Conservation (phyloP, 495 filamentous ascomycete genomes). For the Cercophora samala region DNA sequence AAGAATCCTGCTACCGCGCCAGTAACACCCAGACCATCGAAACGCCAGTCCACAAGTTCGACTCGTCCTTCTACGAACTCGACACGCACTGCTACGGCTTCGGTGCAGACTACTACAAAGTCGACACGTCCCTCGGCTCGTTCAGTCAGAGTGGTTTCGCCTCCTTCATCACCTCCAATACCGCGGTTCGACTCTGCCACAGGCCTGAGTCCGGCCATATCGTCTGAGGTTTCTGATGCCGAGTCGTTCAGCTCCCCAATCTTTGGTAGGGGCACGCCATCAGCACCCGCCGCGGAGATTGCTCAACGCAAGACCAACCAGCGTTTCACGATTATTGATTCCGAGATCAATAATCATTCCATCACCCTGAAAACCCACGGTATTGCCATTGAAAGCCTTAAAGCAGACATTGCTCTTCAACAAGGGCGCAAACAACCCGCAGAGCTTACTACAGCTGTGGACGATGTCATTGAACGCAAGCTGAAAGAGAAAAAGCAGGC, state of each 20-base stretch:
- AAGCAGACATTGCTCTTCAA: background rate
- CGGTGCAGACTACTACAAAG: background rate
- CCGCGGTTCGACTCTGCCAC: background rate
- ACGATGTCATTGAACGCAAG: no score
- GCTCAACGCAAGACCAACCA: background rate
- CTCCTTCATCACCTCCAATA: background rate
- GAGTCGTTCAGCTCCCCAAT: background rate
- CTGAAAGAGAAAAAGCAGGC: background rate
- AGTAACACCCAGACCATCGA: background rate
- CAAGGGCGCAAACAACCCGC: background rate
- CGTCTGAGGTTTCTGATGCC: no score
- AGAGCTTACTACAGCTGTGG: background rate
- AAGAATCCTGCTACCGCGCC: background rate
- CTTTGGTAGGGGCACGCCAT: background rate
- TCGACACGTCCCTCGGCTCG: background rate
- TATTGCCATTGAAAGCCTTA: background rate
- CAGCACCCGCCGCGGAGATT: no score
- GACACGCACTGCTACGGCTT: no score
- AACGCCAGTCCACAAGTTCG: no score
- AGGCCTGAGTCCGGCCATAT: background rate
- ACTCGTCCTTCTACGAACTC: no score
- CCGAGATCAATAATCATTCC: background rate
- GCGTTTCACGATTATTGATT: background rate
- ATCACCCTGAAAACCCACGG: background rate
- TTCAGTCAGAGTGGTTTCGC: background rate